A percentile compares a stretch with the other conserved stretches of the same genome.
Evolutionary conservation across 139 green algal species (phyloP).

Genomic region (Tetradesmus lagerheimii): DNA sequence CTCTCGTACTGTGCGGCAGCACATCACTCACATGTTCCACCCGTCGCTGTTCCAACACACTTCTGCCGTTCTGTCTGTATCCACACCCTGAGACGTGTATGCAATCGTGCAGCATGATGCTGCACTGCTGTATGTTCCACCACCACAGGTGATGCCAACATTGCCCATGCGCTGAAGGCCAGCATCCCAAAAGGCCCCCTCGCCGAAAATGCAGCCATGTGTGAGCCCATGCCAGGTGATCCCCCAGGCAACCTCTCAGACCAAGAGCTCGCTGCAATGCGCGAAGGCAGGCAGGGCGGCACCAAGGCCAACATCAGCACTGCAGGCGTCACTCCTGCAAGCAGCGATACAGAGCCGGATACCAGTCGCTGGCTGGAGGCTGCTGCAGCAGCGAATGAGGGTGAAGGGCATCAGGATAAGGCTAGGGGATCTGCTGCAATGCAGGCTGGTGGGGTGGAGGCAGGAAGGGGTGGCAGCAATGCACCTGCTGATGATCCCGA

Average conservation of each 20-base stretch:
- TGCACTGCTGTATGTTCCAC: too few relatives aligned
- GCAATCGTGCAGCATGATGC: too few relatives aligned
- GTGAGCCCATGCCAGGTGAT: background rate
- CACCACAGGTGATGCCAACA: background rate
- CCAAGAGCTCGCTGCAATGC: background rate
- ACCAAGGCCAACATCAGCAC: background rate
- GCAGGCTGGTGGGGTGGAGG: background rate
- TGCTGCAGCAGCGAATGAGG: background rate
- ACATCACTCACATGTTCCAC: too few relatives aligned
- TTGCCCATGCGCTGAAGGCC: constrained; percentile 11
- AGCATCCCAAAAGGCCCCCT: constrained; percentile 11
- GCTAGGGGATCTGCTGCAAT: too few relatives aligned
- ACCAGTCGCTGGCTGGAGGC: too few relatives aligned
- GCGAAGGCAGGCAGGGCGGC: background rate
- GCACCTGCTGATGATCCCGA: background rate
- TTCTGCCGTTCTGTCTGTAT: too few relatives aligned
- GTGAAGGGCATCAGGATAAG: background rate
- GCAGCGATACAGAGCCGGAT: background rate
- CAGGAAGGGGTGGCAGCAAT: background rate
- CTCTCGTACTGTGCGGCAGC: too few relatives aligned
- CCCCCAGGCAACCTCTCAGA: background rate
- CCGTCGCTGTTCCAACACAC: too few relatives aligned
- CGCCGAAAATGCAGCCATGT: background rate
- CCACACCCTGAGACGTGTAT: too few relatives aligned
- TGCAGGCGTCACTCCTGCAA: background rate